Conservation (phyloP, 2,329 filamentous ascomycete genomes). For the Metarhizium robertsii region DNA sequence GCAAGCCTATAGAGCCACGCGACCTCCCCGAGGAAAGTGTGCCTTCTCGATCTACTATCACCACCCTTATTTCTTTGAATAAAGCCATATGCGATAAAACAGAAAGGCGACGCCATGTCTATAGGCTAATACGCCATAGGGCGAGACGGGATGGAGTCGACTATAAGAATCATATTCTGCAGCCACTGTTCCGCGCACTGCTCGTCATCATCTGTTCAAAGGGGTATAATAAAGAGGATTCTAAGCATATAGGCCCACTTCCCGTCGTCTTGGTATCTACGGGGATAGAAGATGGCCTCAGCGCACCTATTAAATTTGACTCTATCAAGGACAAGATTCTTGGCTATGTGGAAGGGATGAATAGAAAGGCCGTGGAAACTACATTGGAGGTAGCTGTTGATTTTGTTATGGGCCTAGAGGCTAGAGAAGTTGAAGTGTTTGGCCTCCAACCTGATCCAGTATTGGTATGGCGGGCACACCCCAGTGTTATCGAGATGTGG, state of each 20-base stretch:
- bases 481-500: no score
- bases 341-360: neutral
- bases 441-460: neutral
- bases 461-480: no score
- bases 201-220: neutral
- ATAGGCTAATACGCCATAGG: neutral
- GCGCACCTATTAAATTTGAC: conserved; percentile 9
- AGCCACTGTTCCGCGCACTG: neutral
- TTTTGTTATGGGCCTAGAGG: conserved; percentile 7
- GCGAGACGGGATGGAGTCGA: neutral
- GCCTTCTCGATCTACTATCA: neutral
- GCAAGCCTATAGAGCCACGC: conserved; percentile 1
- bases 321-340: neutral
- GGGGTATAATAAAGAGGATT: neutral
- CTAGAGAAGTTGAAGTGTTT: conserved; percentile 6
- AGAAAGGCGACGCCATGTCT: neutral
- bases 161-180: neutral
- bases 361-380: neutral
- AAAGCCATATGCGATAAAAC: conserved; percentile 1
- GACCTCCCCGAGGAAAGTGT: neutral
- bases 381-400: conserved; percentile 7
- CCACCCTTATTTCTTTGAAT: conserved; percentile 1
- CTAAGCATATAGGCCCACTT: neutral
- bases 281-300: conserved; percentile 5
- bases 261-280: neutral